Percentiles rank a stretch among this genome's conserved stretches.
Conservation (phyloP, 306 rosid species). For the Rosa persica region DNA sequence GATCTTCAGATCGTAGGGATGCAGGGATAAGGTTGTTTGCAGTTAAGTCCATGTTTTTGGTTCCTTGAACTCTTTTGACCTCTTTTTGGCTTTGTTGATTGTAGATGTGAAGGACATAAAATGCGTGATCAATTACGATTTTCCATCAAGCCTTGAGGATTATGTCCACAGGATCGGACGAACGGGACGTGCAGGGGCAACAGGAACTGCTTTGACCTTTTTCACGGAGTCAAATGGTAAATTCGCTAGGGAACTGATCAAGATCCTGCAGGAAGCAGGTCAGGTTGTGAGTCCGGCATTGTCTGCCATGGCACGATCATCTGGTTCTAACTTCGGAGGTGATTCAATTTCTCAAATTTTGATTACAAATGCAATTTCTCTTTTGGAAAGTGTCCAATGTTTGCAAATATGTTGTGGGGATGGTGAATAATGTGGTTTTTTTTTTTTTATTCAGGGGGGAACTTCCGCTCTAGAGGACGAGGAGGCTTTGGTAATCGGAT, state of each 20-base stretch:
- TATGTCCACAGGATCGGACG: conserved; percentile 96
- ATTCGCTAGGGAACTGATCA: conserved; percentile 66
- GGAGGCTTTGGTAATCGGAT: conserved; percentile 69
- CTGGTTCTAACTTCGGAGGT: conserved; percentile 67
- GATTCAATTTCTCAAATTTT: conserved; percentile 14
- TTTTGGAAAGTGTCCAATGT: neutral
- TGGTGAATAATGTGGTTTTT: conserved; percentile 12
- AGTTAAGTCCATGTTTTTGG: conserved; percentile 52
- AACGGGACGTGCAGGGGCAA: conserved; percentile 98
- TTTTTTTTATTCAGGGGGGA: conserved; percentile 44
- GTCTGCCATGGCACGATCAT: conserved; percentile 54
- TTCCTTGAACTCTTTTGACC: conserved; percentile 22
- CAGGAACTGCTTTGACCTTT: conserved; percentile 83
- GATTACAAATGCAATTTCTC: neutral
- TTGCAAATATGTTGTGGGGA: neutral
- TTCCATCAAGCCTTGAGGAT: conserved; percentile 93
- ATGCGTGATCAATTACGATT: conserved; percentile 91
- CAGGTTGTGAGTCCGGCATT: conserved; percentile 69
- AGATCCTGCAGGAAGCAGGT: conserved; percentile 84
- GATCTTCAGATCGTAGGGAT: conserved; percentile 60
- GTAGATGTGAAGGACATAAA: conserved; percentile 99
- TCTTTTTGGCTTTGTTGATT: conserved; percentile 24
- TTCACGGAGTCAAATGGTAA: conserved; percentile 77
- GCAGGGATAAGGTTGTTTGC: conserved; percentile 94
- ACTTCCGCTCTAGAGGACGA: conserved; percentile 75